These are phyloP conservation scores for Chaetomiaceae sp. DNA, from an alignment of 2,329 filamentous ascomycete species.

Conservation along the genomic window DNA sequence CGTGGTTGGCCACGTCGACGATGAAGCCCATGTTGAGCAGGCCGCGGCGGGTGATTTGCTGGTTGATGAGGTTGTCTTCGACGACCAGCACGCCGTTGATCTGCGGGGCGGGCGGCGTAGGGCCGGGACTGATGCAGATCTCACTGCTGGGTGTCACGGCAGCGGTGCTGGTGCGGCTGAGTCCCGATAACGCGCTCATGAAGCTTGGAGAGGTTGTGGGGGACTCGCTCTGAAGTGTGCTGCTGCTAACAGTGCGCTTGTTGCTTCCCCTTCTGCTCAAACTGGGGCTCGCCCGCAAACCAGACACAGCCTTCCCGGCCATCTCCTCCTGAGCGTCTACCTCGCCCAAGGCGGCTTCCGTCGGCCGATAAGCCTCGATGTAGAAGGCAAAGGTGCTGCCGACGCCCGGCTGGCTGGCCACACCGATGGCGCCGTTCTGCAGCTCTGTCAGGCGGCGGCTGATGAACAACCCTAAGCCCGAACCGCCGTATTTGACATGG, in stretches of 20 bases:
- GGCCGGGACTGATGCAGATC: conserved; percentile 3
- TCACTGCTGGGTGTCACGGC: conserved; percentile 20
- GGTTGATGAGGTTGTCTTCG: conserved; percentile 59
- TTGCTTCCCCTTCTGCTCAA: conserved; percentile 11
- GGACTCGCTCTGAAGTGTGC: conserved; percentile 13
- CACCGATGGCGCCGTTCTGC: conserved; percentile 72
- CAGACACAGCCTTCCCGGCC: conserved; percentile 27
- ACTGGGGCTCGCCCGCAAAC: conserved; percentile 1
- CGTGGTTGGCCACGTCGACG: conserved; percentile 54
- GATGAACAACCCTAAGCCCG: conserved; percentile 74
- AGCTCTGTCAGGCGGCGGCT: conserved; percentile 74
- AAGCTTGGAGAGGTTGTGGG: background rate
- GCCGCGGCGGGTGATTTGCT: conserved; percentile 50
- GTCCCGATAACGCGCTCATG: background rate
- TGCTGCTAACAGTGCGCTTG: conserved; percentile 18
- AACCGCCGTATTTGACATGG: conserved; percentile 74
- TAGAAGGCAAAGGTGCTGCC: conserved; percentile 75
- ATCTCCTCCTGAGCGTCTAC: conserved; percentile 35
- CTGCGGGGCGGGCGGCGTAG: conserved; percentile 10
- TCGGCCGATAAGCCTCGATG: conserved; percentile 53
- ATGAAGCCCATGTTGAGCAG: conserved; percentile 47
- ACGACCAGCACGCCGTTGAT: conserved; percentile 50
- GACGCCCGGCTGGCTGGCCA: conserved; percentile 55
- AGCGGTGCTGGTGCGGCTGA: background rate
- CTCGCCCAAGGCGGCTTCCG: conserved; percentile 37